Evolutionary conservation across 345 rosid species (phyloP).

Genomic region (Boechera stricta): DNA sequence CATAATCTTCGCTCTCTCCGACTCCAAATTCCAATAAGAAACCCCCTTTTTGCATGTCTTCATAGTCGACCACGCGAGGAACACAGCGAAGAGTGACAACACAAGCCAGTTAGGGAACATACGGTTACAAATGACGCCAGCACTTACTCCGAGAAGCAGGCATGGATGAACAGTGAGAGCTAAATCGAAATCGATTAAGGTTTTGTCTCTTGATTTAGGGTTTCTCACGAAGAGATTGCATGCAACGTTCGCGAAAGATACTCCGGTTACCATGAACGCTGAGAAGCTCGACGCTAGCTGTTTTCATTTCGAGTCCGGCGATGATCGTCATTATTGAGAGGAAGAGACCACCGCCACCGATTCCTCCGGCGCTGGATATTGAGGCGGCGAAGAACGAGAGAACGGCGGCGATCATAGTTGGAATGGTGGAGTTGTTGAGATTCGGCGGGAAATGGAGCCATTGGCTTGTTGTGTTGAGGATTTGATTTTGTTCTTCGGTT

Average conservation of each 20-base stretch:
- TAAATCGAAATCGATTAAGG: constrained; percentile 63
- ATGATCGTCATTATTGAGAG: constrained; percentile 65
- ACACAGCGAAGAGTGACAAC: constrained; percentile 58
- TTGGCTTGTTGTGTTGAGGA: constrained; percentile 38
- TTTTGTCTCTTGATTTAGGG: constrained; percentile 48
- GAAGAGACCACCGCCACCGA: constrained; percentile 80
- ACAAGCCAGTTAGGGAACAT: constrained; percentile 79
- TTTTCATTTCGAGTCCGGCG: constrained; percentile 68
- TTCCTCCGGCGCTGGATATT: constrained; percentile 83
- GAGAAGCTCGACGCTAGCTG: constrained; percentile 66
- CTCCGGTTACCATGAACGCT: constrained; percentile 84
- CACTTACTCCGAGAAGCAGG: constrained; percentile 76
- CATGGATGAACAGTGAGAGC: constrained; percentile 72
- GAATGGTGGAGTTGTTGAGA: constrained; percentile 32
- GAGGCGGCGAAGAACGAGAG: constrained; percentile 69
- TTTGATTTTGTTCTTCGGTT: constrained; percentile 17
- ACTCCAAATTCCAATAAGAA: constrained; percentile 58
- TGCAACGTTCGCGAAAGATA: constrained; percentile 68
- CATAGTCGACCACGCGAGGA: constrained; percentile 71
- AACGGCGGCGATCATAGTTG: constrained; percentile 49
- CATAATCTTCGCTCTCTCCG: constrained; percentile 46
- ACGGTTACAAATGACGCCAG: constrained; percentile 68
- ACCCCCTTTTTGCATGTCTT: constrained; percentile 69
- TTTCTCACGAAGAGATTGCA: constrained; percentile 50
- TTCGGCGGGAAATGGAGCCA: constrained; percentile 41